phyloP scores from a whole-genome alignment of 139 green algal species.

The Chlorella ohadii region DNA sequence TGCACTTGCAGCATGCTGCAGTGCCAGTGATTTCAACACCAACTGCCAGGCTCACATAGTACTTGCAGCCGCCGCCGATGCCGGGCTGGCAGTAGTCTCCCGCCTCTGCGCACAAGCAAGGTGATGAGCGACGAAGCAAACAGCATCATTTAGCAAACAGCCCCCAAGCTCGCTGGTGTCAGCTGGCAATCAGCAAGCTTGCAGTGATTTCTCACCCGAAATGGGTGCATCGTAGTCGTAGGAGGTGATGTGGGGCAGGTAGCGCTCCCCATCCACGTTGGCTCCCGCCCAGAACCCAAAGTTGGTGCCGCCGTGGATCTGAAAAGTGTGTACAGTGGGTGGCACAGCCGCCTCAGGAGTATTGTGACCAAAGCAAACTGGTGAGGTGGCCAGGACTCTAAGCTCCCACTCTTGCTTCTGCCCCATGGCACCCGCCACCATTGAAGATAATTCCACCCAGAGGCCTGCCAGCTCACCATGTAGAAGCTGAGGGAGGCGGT shows the following conservation, averaged over 20 bases:
- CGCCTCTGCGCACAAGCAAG: conserved; percentile 33
- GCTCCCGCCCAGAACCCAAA: conserved; percentile 58
- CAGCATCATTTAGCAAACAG: no score
- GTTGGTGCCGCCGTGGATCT: conserved; percentile 63
- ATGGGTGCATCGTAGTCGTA: conserved; percentile 67
- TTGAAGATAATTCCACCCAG: no score
- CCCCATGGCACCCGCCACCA: no score
- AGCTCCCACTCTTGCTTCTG: no score
- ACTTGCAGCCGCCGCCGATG: conserved; percentile 69
- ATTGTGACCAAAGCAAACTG: no score
- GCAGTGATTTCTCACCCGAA: no score
- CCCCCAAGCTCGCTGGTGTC: no score
- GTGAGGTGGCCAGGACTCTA: no score
- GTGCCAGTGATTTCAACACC: background rate
- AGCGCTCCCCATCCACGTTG: conserved; percentile 43
- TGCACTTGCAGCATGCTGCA: background rate
- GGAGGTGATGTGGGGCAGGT: conserved; percentile 19
- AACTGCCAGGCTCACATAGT: conserved; percentile 26
- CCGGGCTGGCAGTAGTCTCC: conserved; percentile 63
- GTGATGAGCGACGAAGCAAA: no score
- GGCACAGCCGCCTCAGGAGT: no score
- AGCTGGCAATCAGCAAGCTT: no score
- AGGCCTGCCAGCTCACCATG: conserved; percentile 45
- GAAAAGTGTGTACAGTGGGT: background rate
- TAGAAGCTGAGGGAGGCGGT: conserved; percentile 69